Evolutionary conservation across 1,284 basidiomycete genomes (phyloP).

Genomic region (Ganoderma lucidum): DNA sequence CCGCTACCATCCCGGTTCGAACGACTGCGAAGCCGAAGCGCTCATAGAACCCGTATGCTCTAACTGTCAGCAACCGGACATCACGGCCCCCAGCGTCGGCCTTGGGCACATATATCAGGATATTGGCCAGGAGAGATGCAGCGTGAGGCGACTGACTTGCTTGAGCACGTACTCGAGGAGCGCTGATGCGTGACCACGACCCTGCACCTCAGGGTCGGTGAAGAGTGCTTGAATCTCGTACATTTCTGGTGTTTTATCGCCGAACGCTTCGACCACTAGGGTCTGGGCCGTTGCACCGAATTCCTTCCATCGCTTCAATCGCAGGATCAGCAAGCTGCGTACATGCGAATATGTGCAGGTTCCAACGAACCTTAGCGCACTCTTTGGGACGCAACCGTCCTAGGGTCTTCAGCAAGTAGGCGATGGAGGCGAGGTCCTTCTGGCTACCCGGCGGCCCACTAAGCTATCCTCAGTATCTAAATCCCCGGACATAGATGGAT

Average conservation of each 20-base stretch:
- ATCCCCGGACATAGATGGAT: neutral
- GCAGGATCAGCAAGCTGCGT: neutral
- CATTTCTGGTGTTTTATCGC: slow-evolving; percentile 24
- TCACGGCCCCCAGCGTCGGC: slow-evolving; percentile 18
- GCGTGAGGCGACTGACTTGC: slow-evolving; percentile 10
- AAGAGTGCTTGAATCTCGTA: slow-evolving; percentile 22
- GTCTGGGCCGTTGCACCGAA: slow-evolving; percentile 7
- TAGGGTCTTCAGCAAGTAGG: neutral
- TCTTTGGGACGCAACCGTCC: slow-evolving; percentile 4
- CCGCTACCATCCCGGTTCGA: slow-evolving; percentile 4
- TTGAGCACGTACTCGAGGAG: slow-evolving; percentile 20
- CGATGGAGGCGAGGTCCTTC: neutral
- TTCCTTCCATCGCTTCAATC: slow-evolving; percentile 16
- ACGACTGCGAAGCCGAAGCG: slow-evolving; percentile 18
- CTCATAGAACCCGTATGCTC: slow-evolving; percentile 24
- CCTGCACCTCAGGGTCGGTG: slow-evolving; percentile 24
- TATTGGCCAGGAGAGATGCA: neutral
- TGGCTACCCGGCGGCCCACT: slow-evolving; percentile 7
- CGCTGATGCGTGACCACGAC: slow-evolving; percentile 23
- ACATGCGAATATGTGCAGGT: neutral
- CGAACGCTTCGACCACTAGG: slow-evolving; percentile 18
- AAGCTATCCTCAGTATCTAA: neutral
- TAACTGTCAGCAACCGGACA: slow-evolving; percentile 25
- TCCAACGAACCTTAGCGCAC: slow-evolving; percentile 5
- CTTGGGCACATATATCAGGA: neutral